Conservation (phyloP, 345 rosid species). For the Barbarea vulgaris region DNA sequence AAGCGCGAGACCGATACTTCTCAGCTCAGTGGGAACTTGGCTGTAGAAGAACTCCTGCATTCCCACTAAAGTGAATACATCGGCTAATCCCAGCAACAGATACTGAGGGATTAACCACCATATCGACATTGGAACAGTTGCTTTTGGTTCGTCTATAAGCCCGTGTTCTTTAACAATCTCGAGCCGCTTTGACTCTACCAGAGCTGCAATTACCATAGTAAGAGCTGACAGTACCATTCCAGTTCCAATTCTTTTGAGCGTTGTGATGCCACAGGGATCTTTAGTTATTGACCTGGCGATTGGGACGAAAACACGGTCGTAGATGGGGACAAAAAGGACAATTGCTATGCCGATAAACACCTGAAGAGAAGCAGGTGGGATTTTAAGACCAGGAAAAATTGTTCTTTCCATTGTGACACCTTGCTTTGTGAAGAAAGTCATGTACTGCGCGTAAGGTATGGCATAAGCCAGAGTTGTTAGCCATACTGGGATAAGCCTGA, state of each 20-base stretch:
- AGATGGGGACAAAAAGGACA: conserved; percentile 50
- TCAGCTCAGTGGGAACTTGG: conserved; percentile 44
- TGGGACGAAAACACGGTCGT: conserved; percentile 56
- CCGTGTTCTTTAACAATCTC: conserved; percentile 29
- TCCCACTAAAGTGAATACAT: conserved; percentile 40
- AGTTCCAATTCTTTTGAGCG: conserved; percentile 40
- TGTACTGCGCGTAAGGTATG: conserved; percentile 48
- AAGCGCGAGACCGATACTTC: conserved; percentile 44
- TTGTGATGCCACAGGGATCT: conserved; percentile 42
- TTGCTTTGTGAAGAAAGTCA: conserved; percentile 70
- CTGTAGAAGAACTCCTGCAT: conserved; percentile 49
- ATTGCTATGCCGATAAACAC: conserved; percentile 45
- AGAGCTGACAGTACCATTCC: conserved; percentile 39
- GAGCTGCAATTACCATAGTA: conserved; percentile 43
- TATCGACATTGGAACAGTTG: conserved; percentile 41
- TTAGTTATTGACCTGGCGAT: conserved; percentile 35
- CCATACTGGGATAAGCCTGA: conserved; percentile 58
- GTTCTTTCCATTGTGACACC: conserved; percentile 62
- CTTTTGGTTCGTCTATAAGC: conserved; percentile 25
- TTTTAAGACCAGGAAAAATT: conserved; percentile 35
- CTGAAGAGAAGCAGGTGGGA: conserved; percentile 61
- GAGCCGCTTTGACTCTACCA: conserved; percentile 45
- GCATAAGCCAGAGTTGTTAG: conserved; percentile 50
- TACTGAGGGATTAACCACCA: conserved; percentile 48
- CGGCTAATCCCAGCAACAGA: conserved; percentile 28